phyloP scores from a whole-genome alignment of 768 basidiomycete species.

The Boletus speciosus region DNA sequence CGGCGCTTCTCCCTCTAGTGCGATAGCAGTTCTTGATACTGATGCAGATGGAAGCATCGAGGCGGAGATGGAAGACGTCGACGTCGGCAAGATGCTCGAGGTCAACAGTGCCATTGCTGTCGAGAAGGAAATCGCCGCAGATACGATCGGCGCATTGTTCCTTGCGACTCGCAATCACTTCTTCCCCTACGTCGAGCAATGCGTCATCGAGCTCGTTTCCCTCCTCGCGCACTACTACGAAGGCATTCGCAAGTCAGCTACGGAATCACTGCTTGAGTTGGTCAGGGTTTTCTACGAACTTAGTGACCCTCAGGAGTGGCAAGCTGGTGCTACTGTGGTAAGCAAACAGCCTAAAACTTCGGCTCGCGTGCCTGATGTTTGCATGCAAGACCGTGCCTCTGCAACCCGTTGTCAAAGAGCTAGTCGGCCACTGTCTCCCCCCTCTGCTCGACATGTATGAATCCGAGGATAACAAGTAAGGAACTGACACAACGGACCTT shows the following conservation, averaged over 20 bases:
- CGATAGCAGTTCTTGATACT: slow-evolving; percentile 57
- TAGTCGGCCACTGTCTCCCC: slow-evolving; percentile 71
- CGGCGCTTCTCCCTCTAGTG: slow-evolving; percentile 68
- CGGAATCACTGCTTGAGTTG: slow-evolving; percentile 83
- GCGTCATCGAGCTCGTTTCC: slow-evolving; percentile 71
- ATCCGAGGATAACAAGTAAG: slow-evolving; percentile 96
- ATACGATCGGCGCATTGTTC: slow-evolving; percentile 92
- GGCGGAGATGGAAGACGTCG: slow-evolving; percentile 71
- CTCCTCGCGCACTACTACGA: slow-evolving; percentile 93
- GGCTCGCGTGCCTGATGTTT: slow-evolving; percentile 5
- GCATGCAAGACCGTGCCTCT: slow-evolving; percentile 43
- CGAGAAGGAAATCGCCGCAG: slow-evolving; percentile 98
- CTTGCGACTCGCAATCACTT: slow-evolving; percentile 76
- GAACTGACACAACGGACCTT: slow-evolving; percentile 14
- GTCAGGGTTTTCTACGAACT: slow-evolving; percentile 90
- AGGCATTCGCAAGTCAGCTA: slow-evolving; percentile 92
- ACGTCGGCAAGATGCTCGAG: slow-evolving; percentile 83
- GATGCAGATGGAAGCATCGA: slow-evolving; percentile 56
- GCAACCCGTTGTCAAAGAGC: slow-evolving; percentile 68
- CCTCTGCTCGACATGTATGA: slow-evolving; percentile 86
- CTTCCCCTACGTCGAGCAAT: slow-evolving; percentile 86
- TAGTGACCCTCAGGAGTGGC: slow-evolving; percentile 79
- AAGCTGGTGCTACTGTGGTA: slow-evolving; percentile 64
- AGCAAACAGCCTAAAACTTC: slow-evolving; percentile 26
- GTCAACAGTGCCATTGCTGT: slow-evolving; percentile 96